phyloP scores from a whole-genome alignment of 2,329 filamentous ascomycete species.

The Akanthomyces lecanii region DNA sequence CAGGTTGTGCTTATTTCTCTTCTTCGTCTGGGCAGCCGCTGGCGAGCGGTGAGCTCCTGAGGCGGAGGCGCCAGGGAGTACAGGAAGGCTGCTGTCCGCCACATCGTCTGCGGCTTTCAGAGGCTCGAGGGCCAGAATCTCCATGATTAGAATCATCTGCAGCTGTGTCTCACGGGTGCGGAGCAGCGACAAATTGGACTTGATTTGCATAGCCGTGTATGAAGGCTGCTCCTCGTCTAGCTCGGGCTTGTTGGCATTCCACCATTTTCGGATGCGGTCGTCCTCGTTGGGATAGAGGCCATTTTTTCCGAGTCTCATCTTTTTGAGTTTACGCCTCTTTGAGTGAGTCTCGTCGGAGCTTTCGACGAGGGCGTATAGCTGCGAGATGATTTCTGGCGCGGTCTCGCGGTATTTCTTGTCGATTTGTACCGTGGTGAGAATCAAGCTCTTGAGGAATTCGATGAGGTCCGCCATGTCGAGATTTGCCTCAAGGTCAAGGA shows the following conservation, averaged over 20 bases:
- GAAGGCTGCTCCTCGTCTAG: slow-evolving; percentile 45
- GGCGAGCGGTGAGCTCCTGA: slow-evolving; percentile 30
- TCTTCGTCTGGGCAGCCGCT: slow-evolving; percentile 39
- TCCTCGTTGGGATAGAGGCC: slow-evolving; percentile 66
- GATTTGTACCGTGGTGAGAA: slow-evolving; percentile 62
- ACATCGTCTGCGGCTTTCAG: slow-evolving; percentile 38
- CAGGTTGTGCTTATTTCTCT: slow-evolving; percentile 60
- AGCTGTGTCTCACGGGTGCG: slow-evolving; percentile 74
- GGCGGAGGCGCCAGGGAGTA: slow-evolving; percentile 36
- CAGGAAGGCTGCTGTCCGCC: slow-evolving; percentile 45
- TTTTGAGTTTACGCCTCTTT: slow-evolving; percentile 55
- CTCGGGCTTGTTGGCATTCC: slow-evolving; percentile 54
- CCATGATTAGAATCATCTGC: slow-evolving; percentile 74
- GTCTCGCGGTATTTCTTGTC: slow-evolving; percentile 79
- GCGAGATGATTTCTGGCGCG: slow-evolving; percentile 56
- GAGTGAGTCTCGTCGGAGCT: slow-evolving; percentile 45
- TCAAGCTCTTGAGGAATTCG: slow-evolving; percentile 62
- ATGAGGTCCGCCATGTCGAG: slow-evolving; percentile 61
- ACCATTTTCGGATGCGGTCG: slow-evolving; percentile 64
- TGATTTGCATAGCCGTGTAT: slow-evolving; percentile 50
- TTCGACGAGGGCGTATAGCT: slow-evolving; percentile 54
- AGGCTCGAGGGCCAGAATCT: slow-evolving; percentile 67
- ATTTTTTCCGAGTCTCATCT: slow-evolving; percentile 62
- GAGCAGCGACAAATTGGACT: slow-evolving; percentile 59
- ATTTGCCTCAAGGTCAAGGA: slow-evolving; percentile 56